Percentiles rank a stretch among this genome's conserved stretches.
Conservation (phyloP, 2,329 filamentous ascomycete genomes). For the Ophioceras dolichostomum region DNA sequence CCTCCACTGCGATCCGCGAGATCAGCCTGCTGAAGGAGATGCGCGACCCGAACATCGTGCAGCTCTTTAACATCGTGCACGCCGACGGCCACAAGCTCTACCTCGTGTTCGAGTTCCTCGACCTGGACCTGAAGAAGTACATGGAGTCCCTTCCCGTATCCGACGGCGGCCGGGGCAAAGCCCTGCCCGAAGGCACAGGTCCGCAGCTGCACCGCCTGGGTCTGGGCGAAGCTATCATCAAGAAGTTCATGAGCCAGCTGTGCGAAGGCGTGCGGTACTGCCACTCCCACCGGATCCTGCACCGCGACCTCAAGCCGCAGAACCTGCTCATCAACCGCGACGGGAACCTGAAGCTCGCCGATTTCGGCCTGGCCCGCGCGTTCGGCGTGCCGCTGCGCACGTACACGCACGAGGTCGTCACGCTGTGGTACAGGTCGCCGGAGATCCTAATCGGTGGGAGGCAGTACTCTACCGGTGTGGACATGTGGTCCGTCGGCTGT, state of each 20-base stretch:
- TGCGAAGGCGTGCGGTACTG: conserved; percentile 74
- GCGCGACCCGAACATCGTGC: conserved; percentile 79
- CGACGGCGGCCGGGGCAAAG: conserved; percentile 71
- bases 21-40: conserved; percentile 88
- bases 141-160: conserved; percentile 78
- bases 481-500: conserved; percentile 86
- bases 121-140: conserved; percentile 84
- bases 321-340: conserved; percentile 74
- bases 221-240: conserved; percentile 69
- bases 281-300: conserved; percentile 72
- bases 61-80: conserved; percentile 77
- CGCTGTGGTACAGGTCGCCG: conserved; percentile 77
- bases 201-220: conserved; percentile 52
- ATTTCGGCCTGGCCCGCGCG: conserved; percentile 77
- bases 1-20: conserved; percentile 80
- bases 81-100: conserved; percentile 88
- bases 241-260: conserved; percentile 83
- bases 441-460: conserved; percentile 79
- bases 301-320: conserved; percentile 78
- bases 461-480: conserved; percentile 84
- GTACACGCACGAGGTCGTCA: conserved; percentile 87
- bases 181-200: conserved; percentile 62
- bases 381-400: conserved; percentile 81
- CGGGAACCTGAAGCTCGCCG: conserved; percentile 76
- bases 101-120: conserved; percentile 79